Percentiles rank a stretch among this genome's conserved stretches.
These are phyloP conservation scores for Entomortierella lignicola DNA, from an alignment of 192 early-diverging fungal species.

Conservation along the genomic window DNA sequence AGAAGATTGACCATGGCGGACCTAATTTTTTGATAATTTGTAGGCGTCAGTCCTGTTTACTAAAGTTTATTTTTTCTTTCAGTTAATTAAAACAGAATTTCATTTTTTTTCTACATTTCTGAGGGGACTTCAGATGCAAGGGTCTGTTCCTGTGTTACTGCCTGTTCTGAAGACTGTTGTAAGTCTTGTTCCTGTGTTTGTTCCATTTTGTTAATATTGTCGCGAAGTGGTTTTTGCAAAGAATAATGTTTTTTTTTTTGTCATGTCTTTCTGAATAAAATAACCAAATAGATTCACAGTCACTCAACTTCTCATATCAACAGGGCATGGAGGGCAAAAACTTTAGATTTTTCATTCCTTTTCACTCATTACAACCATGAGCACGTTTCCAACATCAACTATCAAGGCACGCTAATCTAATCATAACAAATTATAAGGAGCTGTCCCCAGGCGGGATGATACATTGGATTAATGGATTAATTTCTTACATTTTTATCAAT, in stretches of 20 bases:
- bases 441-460: too few relatives aligned
- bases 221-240: not conserved
- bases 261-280: too few relatives aligned
- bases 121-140: not conserved
- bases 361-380: slow-evolving; percentile 20
- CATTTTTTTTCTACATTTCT: slow-evolving; percentile 35
- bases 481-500: too few relatives aligned
- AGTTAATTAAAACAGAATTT: too few relatives aligned
- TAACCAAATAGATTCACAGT: slow-evolving; percentile 5
- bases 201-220: slow-evolving; percentile 2
- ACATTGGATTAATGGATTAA: not conserved
- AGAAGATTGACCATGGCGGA: slow-evolving; percentile 23
- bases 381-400: slow-evolving; percentile 51
- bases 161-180: not conserved
- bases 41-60: too few relatives aligned
- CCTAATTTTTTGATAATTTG: slow-evolving; percentile 10
- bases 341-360: not conserved
- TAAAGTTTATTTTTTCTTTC: too few relatives aligned
- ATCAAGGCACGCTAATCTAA: slow-evolving; percentile 48
- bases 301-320: too few relatives aligned
- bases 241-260: too few relatives aligned
- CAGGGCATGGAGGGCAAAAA: too few relatives aligned
- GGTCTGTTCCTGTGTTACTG: not conserved
- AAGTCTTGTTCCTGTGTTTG: slow-evolving; percentile 1
- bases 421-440: too few relatives aligned